Evolutionary conservation across 768 basidiomycete genomes (phyloP), one percentile per base, ranked within the genome.

Genomic region (Zangia roseola): DNA sequence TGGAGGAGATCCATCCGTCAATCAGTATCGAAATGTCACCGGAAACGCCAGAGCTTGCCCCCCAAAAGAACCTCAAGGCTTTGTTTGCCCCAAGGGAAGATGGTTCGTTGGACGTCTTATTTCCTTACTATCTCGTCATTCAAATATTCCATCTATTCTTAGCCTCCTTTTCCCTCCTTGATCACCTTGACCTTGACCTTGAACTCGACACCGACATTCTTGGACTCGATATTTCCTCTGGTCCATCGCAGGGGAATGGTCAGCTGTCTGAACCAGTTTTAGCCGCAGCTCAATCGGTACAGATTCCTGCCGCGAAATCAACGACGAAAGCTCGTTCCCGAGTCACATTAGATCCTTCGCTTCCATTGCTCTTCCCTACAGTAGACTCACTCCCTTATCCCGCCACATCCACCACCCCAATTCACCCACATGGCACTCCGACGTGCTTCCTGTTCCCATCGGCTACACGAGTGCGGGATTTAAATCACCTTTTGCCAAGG

Each of bases 51-150:
- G 43, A 43, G 47, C 45, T 43, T 48, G 41, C 47, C 5, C 49
- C 25, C 14, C 40, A n/a, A 35, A 61, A 58, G 8, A 80, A 74
- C 25, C 72, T 92, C 19, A 88, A 88, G 59, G 84, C 88, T 54
- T 70, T 91, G 6, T 91, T 92, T 55, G 82, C 82, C 16, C 85
- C 87, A 0, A 74, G 74, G 54, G 82, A 83, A 49, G 79, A 28
- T 12, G 28, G 28, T 28, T 10, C 6, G 6, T 28, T 28, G 12
- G 10, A 28, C n/a, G 28, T 13, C 28, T 28, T 28, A 28, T 28
- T 10, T 6, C 26, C 5, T 28, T 28, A 6, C 26, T 28, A 10
- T 5, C 9, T 28, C 26, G 10, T 10, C 10, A 28, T 28, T 10
- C 8, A 28, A 28, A 10, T 10, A 10, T 28, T 28, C 9, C 9